Percentiles rank a stretch among this genome's conserved stretches.
phyloP scores from a whole-genome alignment of 495 filamentous ascomycete genomes.

The Penicillium diatomitis region DNA sequence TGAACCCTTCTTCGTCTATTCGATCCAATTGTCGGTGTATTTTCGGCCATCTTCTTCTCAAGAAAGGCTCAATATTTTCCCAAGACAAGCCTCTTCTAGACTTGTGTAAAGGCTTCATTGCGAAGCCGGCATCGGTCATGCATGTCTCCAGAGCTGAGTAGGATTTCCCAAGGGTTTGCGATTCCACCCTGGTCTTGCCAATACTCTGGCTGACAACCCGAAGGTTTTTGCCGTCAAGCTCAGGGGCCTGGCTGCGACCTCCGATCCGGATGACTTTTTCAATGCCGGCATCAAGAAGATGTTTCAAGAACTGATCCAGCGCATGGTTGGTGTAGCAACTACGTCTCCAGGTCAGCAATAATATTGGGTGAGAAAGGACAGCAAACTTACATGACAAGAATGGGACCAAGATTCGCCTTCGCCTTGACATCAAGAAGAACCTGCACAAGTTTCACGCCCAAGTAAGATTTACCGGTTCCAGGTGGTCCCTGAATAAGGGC shows the following conservation, averaged over 20 bases:
- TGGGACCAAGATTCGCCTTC: not conserved
- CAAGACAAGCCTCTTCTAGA: constrained; percentile 4
- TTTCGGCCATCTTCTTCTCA: not conserved
- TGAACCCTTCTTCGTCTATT: not conserved
- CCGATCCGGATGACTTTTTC: constrained; percentile 11
- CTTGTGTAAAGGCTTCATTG: constrained; percentile 5
- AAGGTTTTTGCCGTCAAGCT: constrained; percentile 12
- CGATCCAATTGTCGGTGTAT: constrained; percentile 1
- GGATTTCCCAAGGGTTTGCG: not conserved
- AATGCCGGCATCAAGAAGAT: constrained; percentile 3
- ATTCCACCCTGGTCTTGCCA: constrained; percentile 10
- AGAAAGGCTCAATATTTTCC: not conserved
- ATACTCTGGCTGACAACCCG: constrained; percentile 2
- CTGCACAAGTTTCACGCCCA: constrained; percentile 51
- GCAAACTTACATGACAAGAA: constrained; percentile 1
- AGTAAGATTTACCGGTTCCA: constrained; percentile 68
- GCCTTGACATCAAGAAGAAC: constrained; percentile 18
- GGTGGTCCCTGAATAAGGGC: constrained; percentile 74
- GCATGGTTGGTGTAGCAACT: constrained; percentile 11
- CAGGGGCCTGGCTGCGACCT: constrained; percentile 2
- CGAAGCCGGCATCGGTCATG: not conserved
- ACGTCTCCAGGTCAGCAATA: not conserved
- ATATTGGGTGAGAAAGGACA: not conserved
- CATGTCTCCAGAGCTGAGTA: not conserved
- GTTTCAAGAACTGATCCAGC: constrained; percentile 9